Base-by-base conservation (phyloP, 305 asterid species). In the Solanum chacoense region DNA sequence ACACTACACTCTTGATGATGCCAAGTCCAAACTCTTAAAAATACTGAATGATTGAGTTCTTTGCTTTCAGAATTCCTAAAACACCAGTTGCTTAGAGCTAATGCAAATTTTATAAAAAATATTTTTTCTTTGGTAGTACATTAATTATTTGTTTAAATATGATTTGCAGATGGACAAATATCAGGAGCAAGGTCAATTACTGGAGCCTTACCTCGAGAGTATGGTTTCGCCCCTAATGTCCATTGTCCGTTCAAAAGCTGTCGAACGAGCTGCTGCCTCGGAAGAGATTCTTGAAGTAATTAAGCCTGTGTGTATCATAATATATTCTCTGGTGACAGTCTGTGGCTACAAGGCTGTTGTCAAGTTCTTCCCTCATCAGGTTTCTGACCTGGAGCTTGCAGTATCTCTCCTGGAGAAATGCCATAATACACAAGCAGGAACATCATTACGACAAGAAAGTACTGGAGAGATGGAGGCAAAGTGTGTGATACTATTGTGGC, bases 381-480 rank as follows among this genome's bases (percentile, higher is more conserved):
- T 96, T 86, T 96, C 99, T 65, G 98, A 96, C 94, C 92, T 97
- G 84, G 99, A 97, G 91, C 98, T 95, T 89, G 99, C 99, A 2
- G 99, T 95, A 55, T 90, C 96, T 90, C 97, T 97, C 87, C 90
- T 97, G 92, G 98, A 94, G 93, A 96, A 93, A 92, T 96, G 98
- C 93, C 96, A 95, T 87, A 87, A 88, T 89, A 89, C 91, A 81
- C 92, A 90, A 87, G 90, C 95, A 87, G 96, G 90, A 78, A 93
- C 98, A 55, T 92, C 98, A 73, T 81, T 95, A 92, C 94, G 99
- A 93, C 98, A 97, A 88, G 99, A 97, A 91, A 96, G 99, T 92
- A 96, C 99, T 18, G 99, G 99, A 90, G 99, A 95, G 95, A 97
- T 96, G 99, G 99, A 97, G 89, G 92, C 99, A 71, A 94, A 95